Conservation (phyloP, 345 rosid genomes). For the Gossypium herbaceum region DNA sequence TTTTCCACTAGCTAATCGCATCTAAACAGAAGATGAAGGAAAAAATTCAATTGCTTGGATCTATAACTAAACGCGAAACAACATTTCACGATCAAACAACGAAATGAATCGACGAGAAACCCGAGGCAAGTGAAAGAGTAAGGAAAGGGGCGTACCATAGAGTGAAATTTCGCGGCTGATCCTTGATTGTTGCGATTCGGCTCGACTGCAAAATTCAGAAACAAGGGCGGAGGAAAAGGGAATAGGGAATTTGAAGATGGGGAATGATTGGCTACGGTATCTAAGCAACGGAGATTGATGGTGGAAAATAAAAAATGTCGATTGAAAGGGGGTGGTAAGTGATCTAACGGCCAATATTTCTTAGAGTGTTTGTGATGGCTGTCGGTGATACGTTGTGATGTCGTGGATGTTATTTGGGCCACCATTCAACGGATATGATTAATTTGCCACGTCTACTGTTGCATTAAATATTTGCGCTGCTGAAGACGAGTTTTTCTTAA, state of each 20-base stretch:
- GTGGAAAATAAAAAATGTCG: neutral
- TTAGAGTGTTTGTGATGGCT: neutral
- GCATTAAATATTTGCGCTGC: too few species aligned
- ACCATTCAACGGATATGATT: neutral
- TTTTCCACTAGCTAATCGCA: neutral
- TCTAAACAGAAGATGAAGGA: neutral
- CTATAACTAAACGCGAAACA: neutral
- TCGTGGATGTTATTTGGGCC: slow-evolving; percentile 1
- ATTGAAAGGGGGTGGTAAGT: neutral
- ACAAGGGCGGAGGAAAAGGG: neutral
- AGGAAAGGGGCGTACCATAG: slow-evolving; percentile 25
- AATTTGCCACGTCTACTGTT: neutral
- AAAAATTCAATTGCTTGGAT: slow-evolving; percentile 9
- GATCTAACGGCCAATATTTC: neutral
- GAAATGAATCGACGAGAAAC: neutral
- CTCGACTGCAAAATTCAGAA: slow-evolving; percentile 13
- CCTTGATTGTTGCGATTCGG: slow-evolving; percentile 20
- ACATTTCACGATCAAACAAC: neutral
- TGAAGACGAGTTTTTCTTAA: too few species aligned
- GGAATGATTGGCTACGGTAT: neutral
- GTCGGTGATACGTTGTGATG: neutral
- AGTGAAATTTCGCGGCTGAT: slow-evolving; percentile 20
- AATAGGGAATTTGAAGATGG: neutral
- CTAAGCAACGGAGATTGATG: neutral
- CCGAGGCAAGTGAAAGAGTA: neutral